Conservation (phyloP, 148 eudicot genomes). For the Amaranthus hypochondriacus region DNA sequence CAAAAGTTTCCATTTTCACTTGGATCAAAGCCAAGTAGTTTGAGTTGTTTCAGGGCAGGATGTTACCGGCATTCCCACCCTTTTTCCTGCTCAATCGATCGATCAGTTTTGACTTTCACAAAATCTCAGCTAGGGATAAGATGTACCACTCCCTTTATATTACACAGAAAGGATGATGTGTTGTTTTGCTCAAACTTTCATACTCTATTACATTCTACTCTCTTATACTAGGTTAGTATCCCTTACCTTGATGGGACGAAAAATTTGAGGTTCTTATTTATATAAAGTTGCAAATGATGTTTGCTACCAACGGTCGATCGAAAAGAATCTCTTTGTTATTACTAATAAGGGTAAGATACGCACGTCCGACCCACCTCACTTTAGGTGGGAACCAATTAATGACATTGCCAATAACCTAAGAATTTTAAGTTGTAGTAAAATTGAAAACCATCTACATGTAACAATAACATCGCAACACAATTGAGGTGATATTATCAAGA, state of each 20-base stretch:
- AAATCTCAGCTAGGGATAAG: not conserved
- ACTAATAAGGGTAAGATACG: too few relatives aligned
- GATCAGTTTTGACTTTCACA: not conserved
- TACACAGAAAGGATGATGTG: not conserved
- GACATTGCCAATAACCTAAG: not conserved
- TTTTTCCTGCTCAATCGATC: not conserved
- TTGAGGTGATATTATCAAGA: not conserved
- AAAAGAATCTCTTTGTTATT: too few relatives aligned
- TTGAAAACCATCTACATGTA: not conserved
- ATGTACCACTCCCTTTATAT: not conserved
- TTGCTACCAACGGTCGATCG: too few relatives aligned
- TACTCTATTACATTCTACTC: too few relatives aligned
- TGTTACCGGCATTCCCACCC: not conserved
- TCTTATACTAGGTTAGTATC: too few relatives aligned
- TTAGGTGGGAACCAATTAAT: too few relatives aligned
- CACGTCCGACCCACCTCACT: too few relatives aligned
- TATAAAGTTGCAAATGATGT: too few relatives aligned
- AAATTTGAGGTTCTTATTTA: too few relatives aligned
- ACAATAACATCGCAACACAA: not conserved
- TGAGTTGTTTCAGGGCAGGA: not conserved
- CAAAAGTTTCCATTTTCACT: not conserved
- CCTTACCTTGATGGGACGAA: too few relatives aligned
- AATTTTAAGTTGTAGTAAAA: not conserved
- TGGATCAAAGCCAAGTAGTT: not conserved
- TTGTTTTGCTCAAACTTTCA: too few relatives aligned